Evolutionary conservation across 2,329 filamentous ascomycete species (phyloP).

Genomic region (Boeremia lycopersici): DNA sequence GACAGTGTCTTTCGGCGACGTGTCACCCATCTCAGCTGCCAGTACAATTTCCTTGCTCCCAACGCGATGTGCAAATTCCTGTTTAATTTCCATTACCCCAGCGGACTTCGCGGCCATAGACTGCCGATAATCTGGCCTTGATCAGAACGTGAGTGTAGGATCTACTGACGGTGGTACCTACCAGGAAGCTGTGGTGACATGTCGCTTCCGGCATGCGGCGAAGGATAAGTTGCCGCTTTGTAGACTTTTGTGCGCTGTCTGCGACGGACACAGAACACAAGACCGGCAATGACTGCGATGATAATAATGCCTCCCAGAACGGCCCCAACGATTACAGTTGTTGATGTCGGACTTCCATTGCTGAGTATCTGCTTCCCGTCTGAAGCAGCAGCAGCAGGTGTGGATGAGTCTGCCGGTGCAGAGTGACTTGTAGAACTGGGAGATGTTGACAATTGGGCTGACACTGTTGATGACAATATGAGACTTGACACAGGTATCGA

Average conservation of each 20-base stretch:
- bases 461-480: background rate
- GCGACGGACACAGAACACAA: constrained; percentile 21
- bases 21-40: constrained; percentile 20
- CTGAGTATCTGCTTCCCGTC: background rate
- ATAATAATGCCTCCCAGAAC: constrained; percentile 27
- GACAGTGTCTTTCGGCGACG: constrained; percentile 19
- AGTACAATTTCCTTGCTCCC: constrained; percentile 21
- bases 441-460: background rate
- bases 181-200: constrained; percentile 33
- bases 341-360: background rate
- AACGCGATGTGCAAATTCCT: constrained; percentile 23
- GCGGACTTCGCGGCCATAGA: background rate
- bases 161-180: constrained; percentile 10
- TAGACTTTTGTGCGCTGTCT: constrained; percentile 25
- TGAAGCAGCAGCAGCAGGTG: background rate
- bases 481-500: background rate
- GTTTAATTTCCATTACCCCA: constrained; percentile 4
- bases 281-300: constrained; percentile 7
- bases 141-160: background rate
- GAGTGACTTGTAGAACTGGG: constrained; percentile 3
- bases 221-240: constrained; percentile 30
- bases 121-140: background rate
- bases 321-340: constrained; percentile 32
- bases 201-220: constrained; percentile 29
- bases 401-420: background rate